Base-by-base conservation (phyloP, 768 basidiomycete species). In the Tubosaeta brunneosetosa region DNA sequence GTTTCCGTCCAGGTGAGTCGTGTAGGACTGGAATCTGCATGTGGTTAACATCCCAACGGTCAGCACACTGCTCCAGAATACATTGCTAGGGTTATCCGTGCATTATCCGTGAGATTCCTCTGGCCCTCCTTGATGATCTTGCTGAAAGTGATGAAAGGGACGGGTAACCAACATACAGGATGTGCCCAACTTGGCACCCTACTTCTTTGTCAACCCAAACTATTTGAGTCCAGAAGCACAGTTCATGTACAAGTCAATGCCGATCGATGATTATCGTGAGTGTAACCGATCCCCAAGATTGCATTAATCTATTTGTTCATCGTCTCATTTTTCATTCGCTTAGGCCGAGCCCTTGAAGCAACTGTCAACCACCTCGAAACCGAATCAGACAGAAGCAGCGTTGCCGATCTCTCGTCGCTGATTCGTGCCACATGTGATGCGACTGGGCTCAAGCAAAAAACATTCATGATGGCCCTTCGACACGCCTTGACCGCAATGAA, bases 401-500 rank as follows among this genome's bases (percentile, higher is more conserved):
- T 60, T 3, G 44, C 51, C 34, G 67, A 71, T 16, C 38, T 83
- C 12, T 58, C 66, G 1, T 55, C 62, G 12, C 44, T 77, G 5
- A 61, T 86, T 8, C 75, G 81, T 26, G 68, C 74, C 12, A 76
- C 77, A 57, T 75, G 73, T 32, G 68, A 73, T 32, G 64, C 60
- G 31, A 59, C 74, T 2, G 69, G 66, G 3, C 51, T 80, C 12
- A 71, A 75, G 47, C 69, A 69, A 41, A 85, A 79, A 47, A 58
- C 71, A 19, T 82, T 91, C 58, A 85, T 94, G 83, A 85, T 79
- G 2, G 77, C 82, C 0, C 67, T 95, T 47, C 71, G 94, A 48
- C 81, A 89, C 63, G 88, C 86, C 3, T 65, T 97, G 58, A 93
- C 87, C 1, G 94, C 85, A 2, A 81, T 83, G 73, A 92, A 89